Percentiles rank a stretch among this genome's conserved stretches.
Conservation (phyloP, 305 asterid species). For the Euphrasia arctica region DNA sequence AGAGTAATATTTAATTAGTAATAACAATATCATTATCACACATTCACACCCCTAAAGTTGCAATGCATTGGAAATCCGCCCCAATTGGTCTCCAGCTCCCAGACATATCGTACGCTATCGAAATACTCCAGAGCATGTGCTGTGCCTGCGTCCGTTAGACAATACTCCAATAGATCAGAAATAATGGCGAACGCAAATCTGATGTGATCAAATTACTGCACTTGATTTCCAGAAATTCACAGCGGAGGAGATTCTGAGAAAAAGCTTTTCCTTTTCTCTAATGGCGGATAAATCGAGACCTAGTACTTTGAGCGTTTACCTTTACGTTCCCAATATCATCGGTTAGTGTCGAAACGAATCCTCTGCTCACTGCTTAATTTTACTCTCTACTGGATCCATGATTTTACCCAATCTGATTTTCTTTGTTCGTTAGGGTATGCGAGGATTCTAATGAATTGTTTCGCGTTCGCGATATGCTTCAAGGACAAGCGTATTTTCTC, state of each 20-base stretch:
- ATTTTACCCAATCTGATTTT: slow-evolving; percentile 13
- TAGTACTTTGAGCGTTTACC: slow-evolving; percentile 55
- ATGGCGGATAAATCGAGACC: slow-evolving; percentile 61
- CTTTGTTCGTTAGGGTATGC: slow-evolving; percentile 50
- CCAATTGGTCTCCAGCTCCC: not conserved
- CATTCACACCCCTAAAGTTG: not conserved
- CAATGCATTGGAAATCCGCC: not conserved
- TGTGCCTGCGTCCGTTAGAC: not conserved
- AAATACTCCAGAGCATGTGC: not conserved
- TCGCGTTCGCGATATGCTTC: slow-evolving; percentile 93
- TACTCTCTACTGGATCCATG: slow-evolving; percentile 17
- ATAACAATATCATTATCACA: no score
- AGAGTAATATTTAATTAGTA: no score
- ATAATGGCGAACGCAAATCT: slow-evolving; percentile 21
- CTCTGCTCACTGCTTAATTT: not conserved
- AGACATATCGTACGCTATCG: not conserved
- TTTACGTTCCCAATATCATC: slow-evolving; percentile 82
- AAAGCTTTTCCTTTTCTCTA: slow-evolving; percentile 6
- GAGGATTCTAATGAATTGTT: slow-evolving; percentile 79
- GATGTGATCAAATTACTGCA: slow-evolving; percentile 10
- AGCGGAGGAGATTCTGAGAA: not conserved
- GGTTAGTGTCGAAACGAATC: slow-evolving; percentile 36
- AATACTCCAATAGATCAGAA: no score
- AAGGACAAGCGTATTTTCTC: slow-evolving; percentile 75
- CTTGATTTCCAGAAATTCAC: slow-evolving; percentile 24